A percentile compares a stretch with the other conserved stretches of the same genome.
These are phyloP conservation scores for Helianthus tuberosus DNA, from an alignment of 129 eudicot species.

Conservation along the genomic window DNA sequence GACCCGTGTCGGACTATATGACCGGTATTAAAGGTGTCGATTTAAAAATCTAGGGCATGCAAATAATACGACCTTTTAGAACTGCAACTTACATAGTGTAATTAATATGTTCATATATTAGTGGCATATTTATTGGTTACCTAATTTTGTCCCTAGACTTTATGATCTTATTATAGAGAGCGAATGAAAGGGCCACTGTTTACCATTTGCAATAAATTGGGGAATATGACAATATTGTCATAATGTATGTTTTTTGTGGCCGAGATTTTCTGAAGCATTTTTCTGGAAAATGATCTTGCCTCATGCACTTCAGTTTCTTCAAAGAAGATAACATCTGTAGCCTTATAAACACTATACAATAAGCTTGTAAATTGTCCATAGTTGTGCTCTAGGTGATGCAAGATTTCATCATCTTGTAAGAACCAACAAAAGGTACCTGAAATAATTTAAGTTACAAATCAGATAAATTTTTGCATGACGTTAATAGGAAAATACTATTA, in stretches of 20 bases:
- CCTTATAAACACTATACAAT: conserved; percentile 48
- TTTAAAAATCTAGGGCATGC: no score
- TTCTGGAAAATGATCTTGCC: conserved; percentile 54
- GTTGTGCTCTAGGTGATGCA: conserved; percentile 38
- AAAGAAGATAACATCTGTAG: conserved; percentile 55
- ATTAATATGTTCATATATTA: no score
- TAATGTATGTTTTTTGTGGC: conserved; percentile 1
- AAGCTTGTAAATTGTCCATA: conserved; percentile 35
- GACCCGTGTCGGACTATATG: no score
- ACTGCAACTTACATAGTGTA: no score
- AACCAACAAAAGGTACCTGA: conserved; percentile 69
- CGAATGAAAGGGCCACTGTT: neutral
- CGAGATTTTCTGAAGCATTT: conserved; percentile 44
- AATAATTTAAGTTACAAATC: conserved; percentile 5
- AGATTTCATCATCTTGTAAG: conserved; percentile 34
- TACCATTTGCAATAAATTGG: conserved; percentile 50
- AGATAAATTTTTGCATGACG: neutral
- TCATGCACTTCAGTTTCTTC: conserved; percentile 52
- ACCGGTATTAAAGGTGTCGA: no score
- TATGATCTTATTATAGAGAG: neutral
- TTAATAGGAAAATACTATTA: no score
- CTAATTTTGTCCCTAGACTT: no score
- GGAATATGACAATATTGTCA: conserved; percentile 31
- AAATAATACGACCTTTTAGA: no score
- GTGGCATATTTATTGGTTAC: no score